phyloP scores from a whole-genome alignment of 371 early-diverging fungal genomes.

The Mortierella sp. region DNA sequence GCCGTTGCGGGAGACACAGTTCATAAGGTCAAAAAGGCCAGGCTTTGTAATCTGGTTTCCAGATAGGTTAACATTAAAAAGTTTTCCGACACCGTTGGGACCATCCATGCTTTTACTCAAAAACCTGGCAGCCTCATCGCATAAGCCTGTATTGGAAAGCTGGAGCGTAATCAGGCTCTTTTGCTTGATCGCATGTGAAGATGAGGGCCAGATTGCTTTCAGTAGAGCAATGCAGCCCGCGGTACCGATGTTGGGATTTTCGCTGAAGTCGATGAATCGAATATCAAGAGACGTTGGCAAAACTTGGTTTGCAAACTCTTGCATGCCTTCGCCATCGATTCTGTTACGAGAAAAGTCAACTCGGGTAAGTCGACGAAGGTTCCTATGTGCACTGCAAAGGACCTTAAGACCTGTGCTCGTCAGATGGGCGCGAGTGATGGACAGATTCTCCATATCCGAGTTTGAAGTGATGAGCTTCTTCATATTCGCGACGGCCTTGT shows the following conservation, averaged over 20 bases:
- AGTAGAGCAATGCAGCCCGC: conserved; percentile 27
- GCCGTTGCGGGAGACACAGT: conserved; percentile 15
- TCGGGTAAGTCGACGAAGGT: conserved; percentile 32
- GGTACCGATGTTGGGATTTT: conserved; percentile 44
- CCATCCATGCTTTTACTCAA: conserved; percentile 18
- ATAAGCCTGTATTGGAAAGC: conserved; percentile 45
- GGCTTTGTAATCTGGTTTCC: conserved; percentile 43
- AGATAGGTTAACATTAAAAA: conserved; percentile 29
- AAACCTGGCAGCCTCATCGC: conserved; percentile 33
- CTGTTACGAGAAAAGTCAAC: conserved; percentile 42
- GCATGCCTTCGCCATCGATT: conserved; percentile 42
- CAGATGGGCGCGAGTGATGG: conserved; percentile 30
- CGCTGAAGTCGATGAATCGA: conserved; percentile 33
- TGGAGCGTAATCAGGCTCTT: conserved; percentile 24
- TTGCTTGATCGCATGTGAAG: conserved; percentile 23
- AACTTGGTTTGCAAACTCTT: conserved; percentile 30
- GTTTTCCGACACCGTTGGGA: conserved; percentile 16
- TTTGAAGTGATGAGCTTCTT: conserved; percentile 47
- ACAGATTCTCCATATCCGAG: conserved; percentile 41
- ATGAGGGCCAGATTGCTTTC: conserved; percentile 39
- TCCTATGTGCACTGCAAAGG: conserved; percentile 34
- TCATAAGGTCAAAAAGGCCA: conserved; percentile 31
- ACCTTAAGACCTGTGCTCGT: conserved; percentile 47
- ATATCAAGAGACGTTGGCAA: conserved; percentile 37
- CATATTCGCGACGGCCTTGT: conserved; percentile 51